Evolutionary conservation across 495 filamentous ascomycete species (phyloP).

Genomic region (Aspergillus bridgeri): DNA sequence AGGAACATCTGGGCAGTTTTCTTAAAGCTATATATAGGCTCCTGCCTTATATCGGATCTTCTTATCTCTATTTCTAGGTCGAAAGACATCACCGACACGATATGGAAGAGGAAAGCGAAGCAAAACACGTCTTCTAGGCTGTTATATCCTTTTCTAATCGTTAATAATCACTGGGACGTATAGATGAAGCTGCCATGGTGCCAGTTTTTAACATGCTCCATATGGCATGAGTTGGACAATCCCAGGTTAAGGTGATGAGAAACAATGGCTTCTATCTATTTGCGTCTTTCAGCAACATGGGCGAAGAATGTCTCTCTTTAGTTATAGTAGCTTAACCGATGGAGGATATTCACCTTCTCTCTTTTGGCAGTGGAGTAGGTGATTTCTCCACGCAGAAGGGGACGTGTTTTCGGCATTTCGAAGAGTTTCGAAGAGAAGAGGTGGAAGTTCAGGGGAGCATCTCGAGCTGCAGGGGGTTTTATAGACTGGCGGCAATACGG

Average conservation of each 20-base stretch:
- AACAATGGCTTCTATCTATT: constrained; percentile 1
- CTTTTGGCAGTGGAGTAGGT: constrained; percentile 2
- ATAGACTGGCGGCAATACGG: too few species aligned
- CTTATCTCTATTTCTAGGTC: constrained; percentile 35
- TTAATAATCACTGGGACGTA: constrained; percentile 30
- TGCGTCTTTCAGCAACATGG: not conserved
- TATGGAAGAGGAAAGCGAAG: constrained; percentile 38
- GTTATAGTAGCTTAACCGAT: not conserved
- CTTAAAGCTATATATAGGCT: constrained; percentile 32
- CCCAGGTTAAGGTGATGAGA: not conserved
- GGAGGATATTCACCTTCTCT: constrained; percentile 2
- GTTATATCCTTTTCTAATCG: constrained; percentile 15
- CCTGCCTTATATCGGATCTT: constrained; percentile 37
- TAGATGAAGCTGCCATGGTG: constrained; percentile 35
- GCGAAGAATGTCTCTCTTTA: not conserved
- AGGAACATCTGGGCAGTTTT: constrained; percentile 31
- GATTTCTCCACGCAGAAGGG: not conserved
- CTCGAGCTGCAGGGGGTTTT: too few species aligned
- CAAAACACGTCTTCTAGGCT: constrained; percentile 22
- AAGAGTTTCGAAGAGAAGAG: too few species aligned
- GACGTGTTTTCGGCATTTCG: not conserved
- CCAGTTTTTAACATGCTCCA: constrained; percentile 2
- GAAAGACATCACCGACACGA: constrained; percentile 29
- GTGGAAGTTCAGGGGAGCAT: too few species aligned
- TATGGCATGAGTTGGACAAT: not conserved